Evolutionary conservation across 805 yeast genomes (phyloP).

Genomic region (Priceomyces carsonii): DNA sequence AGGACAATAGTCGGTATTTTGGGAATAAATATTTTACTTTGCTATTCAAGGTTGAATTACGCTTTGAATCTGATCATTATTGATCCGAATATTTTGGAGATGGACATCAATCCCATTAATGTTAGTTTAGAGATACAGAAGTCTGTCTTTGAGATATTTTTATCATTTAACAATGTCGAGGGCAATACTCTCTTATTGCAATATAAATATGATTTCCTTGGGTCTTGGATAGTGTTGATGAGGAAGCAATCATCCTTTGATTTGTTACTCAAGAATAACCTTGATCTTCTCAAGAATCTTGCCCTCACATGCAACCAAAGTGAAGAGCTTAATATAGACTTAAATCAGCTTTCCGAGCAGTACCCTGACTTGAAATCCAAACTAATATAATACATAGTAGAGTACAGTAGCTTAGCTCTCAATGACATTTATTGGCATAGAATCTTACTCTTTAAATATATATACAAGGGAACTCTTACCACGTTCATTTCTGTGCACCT

Average conservation of each 20-base stretch:
- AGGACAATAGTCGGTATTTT: constrained; percentile 10
- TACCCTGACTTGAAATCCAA: constrained; percentile 1
- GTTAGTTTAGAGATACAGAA: constrained; percentile 25
- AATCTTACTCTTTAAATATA: too few species aligned
- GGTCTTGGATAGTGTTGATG: constrained; percentile 31
- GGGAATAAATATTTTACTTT: constrained; percentile 18
- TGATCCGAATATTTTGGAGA: constrained; percentile 28
- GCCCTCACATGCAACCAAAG: background rate
- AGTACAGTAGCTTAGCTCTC: too few species aligned
- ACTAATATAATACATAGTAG: too few species aligned
- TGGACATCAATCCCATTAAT: constrained; percentile 12
- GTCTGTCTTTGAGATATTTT: constrained; percentile 14
- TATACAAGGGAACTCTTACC: background rate
- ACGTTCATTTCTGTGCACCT: constrained; percentile 30
- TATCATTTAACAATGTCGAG: constrained; percentile 14
- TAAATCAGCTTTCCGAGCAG: constrained; percentile 1
- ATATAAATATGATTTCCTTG: constrained; percentile 36
- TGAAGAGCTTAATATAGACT: constrained; percentile 1
- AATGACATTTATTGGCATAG: too few species aligned
- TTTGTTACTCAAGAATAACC: constrained; percentile 1
- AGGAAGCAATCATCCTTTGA: constrained; percentile 8
- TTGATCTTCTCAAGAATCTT: constrained; percentile 2
- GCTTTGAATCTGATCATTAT: constrained; percentile 30
- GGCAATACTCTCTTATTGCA: constrained; percentile 18
- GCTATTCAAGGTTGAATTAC: constrained; percentile 28